Percentiles rank a stretch among this genome's conserved stretches.
These are phyloP conservation scores for Wickerhamiella hasegawae DNA, from an alignment of 805 yeast species.

Conservation along the genomic window DNA sequence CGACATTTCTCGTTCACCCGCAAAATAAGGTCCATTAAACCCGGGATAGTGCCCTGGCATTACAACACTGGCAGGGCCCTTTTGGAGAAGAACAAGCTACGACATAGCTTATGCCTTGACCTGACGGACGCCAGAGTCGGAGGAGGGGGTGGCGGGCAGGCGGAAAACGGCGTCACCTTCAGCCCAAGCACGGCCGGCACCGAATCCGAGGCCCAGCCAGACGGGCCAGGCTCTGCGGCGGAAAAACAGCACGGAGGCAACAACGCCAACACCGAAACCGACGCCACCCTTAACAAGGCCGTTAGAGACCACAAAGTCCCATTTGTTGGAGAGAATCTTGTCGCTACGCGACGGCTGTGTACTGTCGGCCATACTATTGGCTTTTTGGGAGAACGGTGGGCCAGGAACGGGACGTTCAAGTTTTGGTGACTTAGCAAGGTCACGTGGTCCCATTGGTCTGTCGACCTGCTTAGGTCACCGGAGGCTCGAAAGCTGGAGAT, in stretches of 20 bases:
- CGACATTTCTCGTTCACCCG: too few species aligned
- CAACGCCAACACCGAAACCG: conserved; percentile 93
- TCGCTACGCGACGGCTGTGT: conserved; percentile 12
- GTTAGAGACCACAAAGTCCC: conserved; percentile 95
- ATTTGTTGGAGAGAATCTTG: conserved; percentile 25
- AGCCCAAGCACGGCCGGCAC: conserved; percentile 93
- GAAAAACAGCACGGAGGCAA: conserved; percentile 78
- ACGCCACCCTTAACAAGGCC: conserved; percentile 87
- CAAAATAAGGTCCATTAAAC: too few species aligned
- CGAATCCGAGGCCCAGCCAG: conserved; percentile 94
- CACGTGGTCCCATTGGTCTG: too few species aligned
- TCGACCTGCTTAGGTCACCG: too few species aligned
- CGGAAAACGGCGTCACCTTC: conserved; percentile 98
- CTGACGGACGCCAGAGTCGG: conserved; percentile 19
- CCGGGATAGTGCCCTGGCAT: too few species aligned
- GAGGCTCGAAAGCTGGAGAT: too few species aligned
- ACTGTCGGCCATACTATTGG: conserved; percentile 1
- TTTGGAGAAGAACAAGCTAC: too few species aligned
- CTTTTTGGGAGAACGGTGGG: too few species aligned
- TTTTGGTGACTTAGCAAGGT: too few species aligned
- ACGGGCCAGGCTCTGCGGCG: conserved; percentile 95
- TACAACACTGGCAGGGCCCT: too few species aligned
- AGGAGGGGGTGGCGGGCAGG: conserved; percentile 6
- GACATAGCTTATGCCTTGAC: conserved; percentile 15
- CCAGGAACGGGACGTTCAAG: too few species aligned